Evolutionary conservation across 2,329 filamentous ascomycete genomes (phyloP), one percentile per base, ranked within the genome.

Genomic region (Fusarium tuaranense): DNA sequence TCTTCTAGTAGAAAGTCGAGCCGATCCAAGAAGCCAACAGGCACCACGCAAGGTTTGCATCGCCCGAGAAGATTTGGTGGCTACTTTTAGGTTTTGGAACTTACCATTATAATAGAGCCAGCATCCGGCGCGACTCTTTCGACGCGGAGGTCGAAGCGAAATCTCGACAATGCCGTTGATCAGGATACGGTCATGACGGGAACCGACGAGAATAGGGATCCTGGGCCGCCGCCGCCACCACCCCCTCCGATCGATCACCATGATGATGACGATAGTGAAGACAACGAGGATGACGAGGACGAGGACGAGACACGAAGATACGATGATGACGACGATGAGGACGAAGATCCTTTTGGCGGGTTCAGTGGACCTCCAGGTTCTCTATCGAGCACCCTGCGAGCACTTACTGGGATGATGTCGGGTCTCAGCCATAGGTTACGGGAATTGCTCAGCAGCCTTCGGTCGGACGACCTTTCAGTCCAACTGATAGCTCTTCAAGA

Each of bases 401-500:
- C 95, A 20, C 86, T 99, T 75, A 97, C 92, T 63, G 95, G 95
- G 73, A 97, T 98, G 89, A 96, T 98, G 90, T 93, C 94, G 3
- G 94, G 95, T 44, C 92, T 96, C 68, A 93, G 94, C 25, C 89
- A 91, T 44, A 92, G 95, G 74, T 87, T 99, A 60, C 91, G 96
- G 66, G 94, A 95, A 69, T 92, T 95, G 62, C 85, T 96, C 71
- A 88, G 85, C 82, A 94, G 92, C 77, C 86, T 99, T 68, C 92
- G 93, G 74, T 92, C 94, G 78, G 96, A 95, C 80, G 94, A 96
- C 57, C 95, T 98, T 74, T 95, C 95, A 0, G 86, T 97, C 44
- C 97, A 99, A 85, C 88, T 98, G 76, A 95, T 98, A 79, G 97
- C 96, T 32, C 86, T 99, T 34, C 94, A 97, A 82, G 96, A 98